Conservation (phyloP, 768 basidiomycete genomes). For the Cystofilobasidium bisporidii region DNA sequence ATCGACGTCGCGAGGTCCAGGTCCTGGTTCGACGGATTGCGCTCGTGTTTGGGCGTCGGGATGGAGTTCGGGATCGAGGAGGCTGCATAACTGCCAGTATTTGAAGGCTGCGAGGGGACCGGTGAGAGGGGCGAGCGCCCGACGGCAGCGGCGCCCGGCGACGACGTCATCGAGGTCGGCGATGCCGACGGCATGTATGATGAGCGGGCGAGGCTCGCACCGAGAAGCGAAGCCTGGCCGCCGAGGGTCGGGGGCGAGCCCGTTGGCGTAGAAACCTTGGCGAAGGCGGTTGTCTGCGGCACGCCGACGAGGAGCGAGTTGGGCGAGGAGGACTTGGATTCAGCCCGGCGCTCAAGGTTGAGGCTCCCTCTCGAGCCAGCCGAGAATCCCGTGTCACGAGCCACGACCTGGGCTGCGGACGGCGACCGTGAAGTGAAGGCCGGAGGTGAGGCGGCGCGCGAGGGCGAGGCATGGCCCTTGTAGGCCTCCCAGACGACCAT, state of each 20-base stretch:
- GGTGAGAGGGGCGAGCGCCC: conserved; percentile 3
- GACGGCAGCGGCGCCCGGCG: background rate
- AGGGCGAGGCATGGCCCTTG: background rate
- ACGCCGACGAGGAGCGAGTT: background rate
- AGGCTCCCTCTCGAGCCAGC: background rate
- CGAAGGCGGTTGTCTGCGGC: background rate
- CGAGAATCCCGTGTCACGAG: background rate
- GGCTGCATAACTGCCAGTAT: background rate
- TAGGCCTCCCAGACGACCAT: conserved; percentile 3
- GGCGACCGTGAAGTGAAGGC: background rate
- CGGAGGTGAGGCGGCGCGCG: background rate
- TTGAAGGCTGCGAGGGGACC: background rate
- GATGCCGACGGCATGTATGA: background rate
- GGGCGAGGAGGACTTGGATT: background rate
- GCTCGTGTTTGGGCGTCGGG: background rate
- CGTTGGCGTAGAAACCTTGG: background rate
- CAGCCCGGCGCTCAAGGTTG: background rate
- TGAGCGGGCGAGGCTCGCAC: background rate
- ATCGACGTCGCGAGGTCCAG: conserved; percentile 7
- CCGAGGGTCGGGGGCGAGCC: background rate
- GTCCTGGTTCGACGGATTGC: background rate
- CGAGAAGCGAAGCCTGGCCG: background rate
- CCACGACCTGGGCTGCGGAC: background rate
- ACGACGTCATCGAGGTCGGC: background rate
- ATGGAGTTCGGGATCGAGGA: background rate